These are phyloP conservation scores for Staphylotrichum longicolle DNA, from an alignment of 495 filamentous ascomycete genomes.

Conservation along the genomic window DNA sequence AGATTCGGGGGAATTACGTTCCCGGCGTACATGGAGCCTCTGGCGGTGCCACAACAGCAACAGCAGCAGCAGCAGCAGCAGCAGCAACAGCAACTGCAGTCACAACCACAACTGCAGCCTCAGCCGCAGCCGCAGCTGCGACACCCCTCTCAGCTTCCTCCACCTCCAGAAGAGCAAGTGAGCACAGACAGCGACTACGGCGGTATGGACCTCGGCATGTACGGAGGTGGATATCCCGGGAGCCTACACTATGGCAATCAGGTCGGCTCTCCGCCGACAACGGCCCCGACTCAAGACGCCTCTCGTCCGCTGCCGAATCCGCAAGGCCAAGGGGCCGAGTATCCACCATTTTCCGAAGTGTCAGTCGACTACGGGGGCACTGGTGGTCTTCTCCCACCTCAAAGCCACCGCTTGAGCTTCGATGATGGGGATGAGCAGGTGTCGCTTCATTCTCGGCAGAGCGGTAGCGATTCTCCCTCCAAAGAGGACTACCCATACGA, in stretches of 20 bases:
- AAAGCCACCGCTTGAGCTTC: slow-evolving; percentile 73
- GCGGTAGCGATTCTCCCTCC: slow-evolving; percentile 53
- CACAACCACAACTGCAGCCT: slow-evolving; percentile 10
- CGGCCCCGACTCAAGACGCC: slow-evolving; percentile 30
- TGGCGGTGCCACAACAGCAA: slow-evolving; percentile 6
- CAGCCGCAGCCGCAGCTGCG: slow-evolving; percentile 18
- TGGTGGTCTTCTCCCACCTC: slow-evolving; percentile 76
- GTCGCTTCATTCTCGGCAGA: slow-evolving; percentile 50
- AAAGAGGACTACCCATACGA: slow-evolving; percentile 71
- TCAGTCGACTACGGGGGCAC: slow-evolving; percentile 74
- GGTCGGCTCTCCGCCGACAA: slow-evolving; percentile 39
- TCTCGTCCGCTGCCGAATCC: slow-evolving; percentile 38
- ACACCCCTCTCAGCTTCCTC: slow-evolving; percentile 21
- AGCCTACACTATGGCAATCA: slow-evolving; percentile 72
- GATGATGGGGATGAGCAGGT: slow-evolving; percentile 87
- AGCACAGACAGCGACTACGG: slow-evolving; percentile 70
- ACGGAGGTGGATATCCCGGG: slow-evolving; percentile 72
- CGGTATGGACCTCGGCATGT: slow-evolving; percentile 67
- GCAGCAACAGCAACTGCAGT: not conserved
- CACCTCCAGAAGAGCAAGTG: slow-evolving; percentile 46
- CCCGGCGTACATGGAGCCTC: slow-evolving; percentile 28
- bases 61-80: slow-evolving; percentile 1
- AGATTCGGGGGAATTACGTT: slow-evolving; percentile 49
- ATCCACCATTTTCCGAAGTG: slow-evolving; percentile 42
- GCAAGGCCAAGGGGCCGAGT: slow-evolving; percentile 40